Base-by-base conservation (phyloP, 106 monocot species). In the Dendrobium nobile region DNA sequence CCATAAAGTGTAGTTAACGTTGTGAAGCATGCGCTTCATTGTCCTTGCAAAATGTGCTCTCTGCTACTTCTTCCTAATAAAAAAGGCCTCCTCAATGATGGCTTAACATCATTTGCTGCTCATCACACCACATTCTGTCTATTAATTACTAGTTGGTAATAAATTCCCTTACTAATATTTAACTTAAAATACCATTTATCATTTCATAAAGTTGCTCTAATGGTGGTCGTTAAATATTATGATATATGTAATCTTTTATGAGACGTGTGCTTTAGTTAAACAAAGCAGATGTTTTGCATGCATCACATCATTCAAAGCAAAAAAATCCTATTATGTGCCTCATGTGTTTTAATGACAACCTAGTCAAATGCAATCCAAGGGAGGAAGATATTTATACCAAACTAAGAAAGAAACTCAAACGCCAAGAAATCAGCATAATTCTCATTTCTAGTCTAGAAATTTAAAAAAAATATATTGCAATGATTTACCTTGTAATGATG, bases 401-500 rank as follows among this genome's bases (percentile, higher is more conserved):
- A 31, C 70, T 22, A 65, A 65, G 24, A 70, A 70, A 37, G 33
- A 70, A 37, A 37, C 13, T 70, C 13, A 37, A 70, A 13, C 15
- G 15, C 64, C 64, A 70, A 70, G 33, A 70, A 11, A 70, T 33
- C 22, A 22, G n/a, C 22, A 22, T 61, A 19, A 20, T 61, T 61
- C 61, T 5, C 7, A 70, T 70, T 37, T 70, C 7, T 31, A 28
- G 1, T 22, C 9, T 33, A 37, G 17, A 28, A 28, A 70, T 70
- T 70, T 15, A 15, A 37, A 44, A 74, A 74, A 42, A 74, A 20
- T 16, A 28, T 4, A 18, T 7, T 54, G 18, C 9, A 47, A 44
- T 59, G 6, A 54, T 45, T 72, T 88, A 90, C 99, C 93, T 95
- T 99, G 84, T 99, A 99, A 82, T 99, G 99, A 87, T 99, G 99